Evolutionary conservation across 2,329 filamentous ascomycete species (phyloP), one percentile per base, ranked within the genome.

Genomic region (Aspergillus piperis): DNA sequence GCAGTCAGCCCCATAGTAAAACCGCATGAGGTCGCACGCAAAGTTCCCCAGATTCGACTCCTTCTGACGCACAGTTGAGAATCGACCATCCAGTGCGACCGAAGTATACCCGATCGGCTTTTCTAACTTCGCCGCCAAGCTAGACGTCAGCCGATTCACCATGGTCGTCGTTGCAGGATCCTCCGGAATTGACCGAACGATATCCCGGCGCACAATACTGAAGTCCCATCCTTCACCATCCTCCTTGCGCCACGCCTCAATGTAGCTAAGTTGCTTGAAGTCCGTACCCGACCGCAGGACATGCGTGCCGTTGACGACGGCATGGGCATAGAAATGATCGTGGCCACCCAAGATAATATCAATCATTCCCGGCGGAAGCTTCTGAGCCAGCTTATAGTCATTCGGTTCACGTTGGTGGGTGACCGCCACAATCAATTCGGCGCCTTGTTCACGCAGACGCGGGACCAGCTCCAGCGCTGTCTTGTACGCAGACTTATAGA

Each of bases 41-140:
- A 96, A 96, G 75, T 96, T 96, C 1, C 90, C 92, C 13, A 96
- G 79, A 70, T 96, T 97, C 57, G 89, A 92, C 75, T 96, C 92
- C 49, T 80, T 82, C 19, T 86, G 80, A 10, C 92, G 83, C 0
- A 96, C 91, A 0, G 91, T 96, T 15, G 87, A 90, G 75, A 96
- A 97, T 2, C 92, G 88, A 2, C 90, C 90, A 72, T 97, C 93
- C 0, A 97, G 84, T 0, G 92, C 90, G 1, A 87, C 88, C 0
- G 89, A 87, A 0, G 92, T 96, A 78, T 90, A 96, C 3, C 92
- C 92, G 30, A 96, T 81, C 0, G 92, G 88, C 74, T 92, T 93
- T 58, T 92, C 88, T 15, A 96, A 80, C 62, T 91, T 92, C 42
- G 88, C 81, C 69, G 89, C 89, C 27, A 96, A 83, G 63, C 86